Conservation (phyloP, 352 stramenopile species). For the Pythium plurisporium region DNA sequence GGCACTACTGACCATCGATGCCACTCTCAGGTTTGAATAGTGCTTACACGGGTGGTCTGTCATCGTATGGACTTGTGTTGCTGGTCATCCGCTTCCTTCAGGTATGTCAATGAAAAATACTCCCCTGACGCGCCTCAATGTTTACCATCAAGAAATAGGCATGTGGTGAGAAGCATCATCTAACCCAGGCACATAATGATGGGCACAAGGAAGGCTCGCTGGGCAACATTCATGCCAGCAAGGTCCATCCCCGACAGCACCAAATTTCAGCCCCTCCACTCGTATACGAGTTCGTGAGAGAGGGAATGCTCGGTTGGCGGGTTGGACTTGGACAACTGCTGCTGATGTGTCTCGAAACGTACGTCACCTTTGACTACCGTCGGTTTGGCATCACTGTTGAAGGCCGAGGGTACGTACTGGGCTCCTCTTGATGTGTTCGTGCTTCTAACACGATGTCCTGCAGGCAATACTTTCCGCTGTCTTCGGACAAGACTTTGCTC, state of each 20-base stretch:
- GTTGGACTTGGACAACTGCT: conserved; percentile 69
- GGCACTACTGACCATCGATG: background rate
- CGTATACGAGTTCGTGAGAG: conserved; percentile 66
- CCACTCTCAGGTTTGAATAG: conserved; percentile 93
- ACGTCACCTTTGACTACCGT: conserved; percentile 82
- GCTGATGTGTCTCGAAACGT: conserved; percentile 80
- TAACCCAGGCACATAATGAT: conserved; percentile 14
- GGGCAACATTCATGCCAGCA: conserved; percentile 3
- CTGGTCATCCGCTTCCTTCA: conserved; percentile 93
- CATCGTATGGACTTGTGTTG: conserved; percentile 94
- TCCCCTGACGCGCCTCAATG: background rate
- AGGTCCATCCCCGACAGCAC: background rate
- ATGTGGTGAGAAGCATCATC: conserved; percentile 63
- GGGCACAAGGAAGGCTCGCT: too few species aligned
- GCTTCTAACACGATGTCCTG: background rate
- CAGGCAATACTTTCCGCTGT: conserved; percentile 73
- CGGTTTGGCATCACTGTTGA: conserved; percentile 72
- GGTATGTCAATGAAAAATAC: conserved; percentile 25
- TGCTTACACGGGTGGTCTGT: conserved; percentile 94
- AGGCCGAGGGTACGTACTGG: conserved; percentile 49
- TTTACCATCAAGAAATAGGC: conserved; percentile 28
- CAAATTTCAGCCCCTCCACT: conserved; percentile 21
- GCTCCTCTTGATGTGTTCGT: background rate
- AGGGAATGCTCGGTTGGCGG: conserved; percentile 56
- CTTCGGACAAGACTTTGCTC: conserved; percentile 33